Conservation (phyloP, 2,329 filamentous ascomycete genomes). For the Phialocephala subalpina region DNA sequence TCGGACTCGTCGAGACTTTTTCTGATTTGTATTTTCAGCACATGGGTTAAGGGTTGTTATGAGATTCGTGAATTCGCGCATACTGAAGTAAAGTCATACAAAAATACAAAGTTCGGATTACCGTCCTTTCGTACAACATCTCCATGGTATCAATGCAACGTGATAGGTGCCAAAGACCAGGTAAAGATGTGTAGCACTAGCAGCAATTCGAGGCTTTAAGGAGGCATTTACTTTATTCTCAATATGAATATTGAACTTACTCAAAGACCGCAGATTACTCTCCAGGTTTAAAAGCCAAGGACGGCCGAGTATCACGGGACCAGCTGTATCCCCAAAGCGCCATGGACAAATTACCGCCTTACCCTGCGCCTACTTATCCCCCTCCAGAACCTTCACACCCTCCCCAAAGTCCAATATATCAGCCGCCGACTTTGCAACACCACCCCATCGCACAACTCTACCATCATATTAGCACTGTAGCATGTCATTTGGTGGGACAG, state of each 20-base stretch:
- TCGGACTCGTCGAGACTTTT: too few relatives aligned
- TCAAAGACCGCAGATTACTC: background rate
- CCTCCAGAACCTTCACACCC: slow-evolving; percentile 45
- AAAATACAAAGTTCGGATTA: background rate
- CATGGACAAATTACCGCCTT: background rate
- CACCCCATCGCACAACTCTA: slow-evolving; percentile 60
- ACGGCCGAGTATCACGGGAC: too few relatives aligned
- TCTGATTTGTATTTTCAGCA: too few relatives aligned
- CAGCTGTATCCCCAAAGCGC: background rate
- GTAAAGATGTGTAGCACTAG: background rate
- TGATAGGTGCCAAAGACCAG: background rate
- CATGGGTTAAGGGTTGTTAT: background rate
- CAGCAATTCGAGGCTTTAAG: background rate
- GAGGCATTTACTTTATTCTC: background rate
- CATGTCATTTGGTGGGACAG: too few relatives aligned
- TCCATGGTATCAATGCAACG: background rate
- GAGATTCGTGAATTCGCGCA: background rate
- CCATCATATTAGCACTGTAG: too few relatives aligned
- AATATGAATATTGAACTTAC: background rate
- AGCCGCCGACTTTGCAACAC: slow-evolving; percentile 56
- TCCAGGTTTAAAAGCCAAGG: too few relatives aligned
- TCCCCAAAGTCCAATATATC: slow-evolving; percentile 62
- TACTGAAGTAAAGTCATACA: background rate
- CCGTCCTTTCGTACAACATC: background rate
- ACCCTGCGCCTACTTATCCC: background rate